Conservation (phyloP, 148 eudicot genomes). For the Rheum nobile region DNA sequence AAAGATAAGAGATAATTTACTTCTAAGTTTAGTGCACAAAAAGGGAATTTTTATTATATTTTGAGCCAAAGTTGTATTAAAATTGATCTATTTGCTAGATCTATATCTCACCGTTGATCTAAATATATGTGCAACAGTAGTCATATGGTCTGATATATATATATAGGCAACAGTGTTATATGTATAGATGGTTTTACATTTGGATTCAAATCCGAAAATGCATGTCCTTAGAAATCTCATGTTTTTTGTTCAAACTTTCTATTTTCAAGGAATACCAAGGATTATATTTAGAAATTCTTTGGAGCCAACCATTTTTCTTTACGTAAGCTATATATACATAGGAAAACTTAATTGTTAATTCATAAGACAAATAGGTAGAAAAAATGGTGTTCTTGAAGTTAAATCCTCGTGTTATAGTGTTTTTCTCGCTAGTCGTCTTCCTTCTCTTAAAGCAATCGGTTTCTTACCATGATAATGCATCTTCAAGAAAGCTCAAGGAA, state of each 20-base stretch:
- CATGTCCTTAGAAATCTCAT: neutral
- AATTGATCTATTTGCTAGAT: neutral
- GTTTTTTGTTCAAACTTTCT: neutral
- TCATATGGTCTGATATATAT: neutral
- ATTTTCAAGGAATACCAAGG: neutral
- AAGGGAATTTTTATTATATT: too few species aligned
- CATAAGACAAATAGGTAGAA: neutral
- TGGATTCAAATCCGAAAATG: neutral
- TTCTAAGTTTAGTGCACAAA: too few species aligned
- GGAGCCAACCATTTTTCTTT: neutral
- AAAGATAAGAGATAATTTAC: too few species aligned
- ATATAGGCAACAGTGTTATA: too few species aligned
- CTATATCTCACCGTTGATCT: neutral
- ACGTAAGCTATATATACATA: neutral
- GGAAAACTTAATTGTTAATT: too few species aligned
- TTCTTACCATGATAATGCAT: neutral
- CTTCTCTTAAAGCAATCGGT: neutral
- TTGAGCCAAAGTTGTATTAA: neutral
- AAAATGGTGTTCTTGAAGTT: neutral
- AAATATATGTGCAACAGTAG: too few species aligned
- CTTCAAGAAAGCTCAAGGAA: neutral
- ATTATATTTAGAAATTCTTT: neutral
- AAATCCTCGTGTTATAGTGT: neutral
- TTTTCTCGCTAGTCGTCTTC: neutral
- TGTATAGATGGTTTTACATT: neutral